phyloP scores from a whole-genome alignment of 2,329 filamentous ascomycete genomes.

The Cryphonectria naterciae region DNA sequence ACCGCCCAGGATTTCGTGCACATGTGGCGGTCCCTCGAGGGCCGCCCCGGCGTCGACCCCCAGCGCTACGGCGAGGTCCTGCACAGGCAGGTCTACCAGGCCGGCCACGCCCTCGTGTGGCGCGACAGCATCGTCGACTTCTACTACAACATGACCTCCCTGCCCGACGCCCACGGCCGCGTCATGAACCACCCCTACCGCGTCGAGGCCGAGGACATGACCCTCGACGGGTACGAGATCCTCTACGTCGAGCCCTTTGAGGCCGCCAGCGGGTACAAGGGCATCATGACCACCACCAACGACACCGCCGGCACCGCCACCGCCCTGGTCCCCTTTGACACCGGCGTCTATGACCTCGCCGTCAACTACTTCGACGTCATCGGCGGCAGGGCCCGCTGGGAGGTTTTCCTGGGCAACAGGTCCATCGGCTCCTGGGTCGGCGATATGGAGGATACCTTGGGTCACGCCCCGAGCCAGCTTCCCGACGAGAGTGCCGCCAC shows the following conservation, averaged over 20 bases:
- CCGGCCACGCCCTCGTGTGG: conserved; percentile 73
- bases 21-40: conserved; percentile 58
- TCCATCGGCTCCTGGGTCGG: conserved; percentile 62
- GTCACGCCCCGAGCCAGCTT: conserved; percentile 58
- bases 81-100: conserved; percentile 65
- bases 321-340: conserved; percentile 49
- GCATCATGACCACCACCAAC: conserved; percentile 60
- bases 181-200: conserved; percentile 66
- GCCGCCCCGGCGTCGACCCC: conserved; percentile 54
- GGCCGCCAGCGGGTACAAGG: conserved; percentile 58
- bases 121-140: conserved; percentile 68
- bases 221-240: conserved; percentile 58
- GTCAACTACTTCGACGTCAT: conserved; percentile 70
- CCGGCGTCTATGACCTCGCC: conserved; percentile 64
- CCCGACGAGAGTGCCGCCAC: conserved; percentile 68
- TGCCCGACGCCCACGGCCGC: conserved; percentile 58
- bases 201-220: conserved; percentile 72
- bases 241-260: conserved; percentile 62
- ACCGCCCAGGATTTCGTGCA: conserved; percentile 61
- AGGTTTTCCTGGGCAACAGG: conserved; percentile 56
- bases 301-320: conserved; percentile 53
- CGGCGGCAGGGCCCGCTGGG: conserved; percentile 60
- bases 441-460: conserved; percentile 61
- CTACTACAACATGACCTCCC: conserved; percentile 64
- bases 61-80: conserved; percentile 63